These are phyloP conservation scores for Arachis hypogaea DNA, from an alignment of 306 rosid species.

Conservation along the genomic window DNA sequence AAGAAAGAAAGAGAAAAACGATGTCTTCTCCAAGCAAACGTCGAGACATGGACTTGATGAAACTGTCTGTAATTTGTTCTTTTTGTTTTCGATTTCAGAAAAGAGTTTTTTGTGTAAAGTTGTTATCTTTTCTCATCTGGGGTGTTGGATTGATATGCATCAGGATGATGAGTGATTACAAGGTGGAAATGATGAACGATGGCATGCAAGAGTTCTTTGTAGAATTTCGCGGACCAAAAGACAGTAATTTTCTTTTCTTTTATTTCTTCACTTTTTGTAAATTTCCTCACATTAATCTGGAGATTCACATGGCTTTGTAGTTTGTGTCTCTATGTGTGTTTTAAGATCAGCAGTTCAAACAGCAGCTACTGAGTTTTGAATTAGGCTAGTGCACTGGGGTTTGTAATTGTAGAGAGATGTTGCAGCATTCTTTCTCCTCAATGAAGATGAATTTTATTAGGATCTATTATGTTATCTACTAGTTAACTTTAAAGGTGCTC, in stretches of 20 bases:
- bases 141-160: slow-evolving; percentile 40
- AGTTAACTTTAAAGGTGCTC: slow-evolving; percentile 9
- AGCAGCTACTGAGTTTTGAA: slow-evolving; percentile 33
- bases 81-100: neutral
- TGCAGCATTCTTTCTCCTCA: slow-evolving; percentile 42
- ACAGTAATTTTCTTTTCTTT: slow-evolving; percentile 58
- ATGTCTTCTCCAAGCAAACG: slow-evolving; percentile 94
- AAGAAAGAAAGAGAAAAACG: neutral
- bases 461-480: slow-evolving; percentile 33
- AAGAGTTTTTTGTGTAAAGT: slow-evolving; percentile 19
- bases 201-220: slow-evolving; percentile 79
- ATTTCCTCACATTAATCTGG: neutral
- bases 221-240: slow-evolving; percentile 81
- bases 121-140: slow-evolving; percentile 26
- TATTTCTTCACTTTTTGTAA: neutral
- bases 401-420: slow-evolving; percentile 34
- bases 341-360: slow-evolving; percentile 33
- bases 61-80: slow-evolving; percentile 70
- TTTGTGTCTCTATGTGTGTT: slow-evolving; percentile 22
- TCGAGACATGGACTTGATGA: slow-evolving; percentile 92
- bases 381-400: slow-evolving; percentile 6
- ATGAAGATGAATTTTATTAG: slow-evolving; percentile 31
- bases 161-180: slow-evolving; percentile 95
- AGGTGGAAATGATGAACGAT: slow-evolving; percentile 82
- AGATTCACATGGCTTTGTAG: neutral